Base-by-base conservation (phyloP, 306 rosid genomes). In the Gastrolobium bilobum region DNA sequence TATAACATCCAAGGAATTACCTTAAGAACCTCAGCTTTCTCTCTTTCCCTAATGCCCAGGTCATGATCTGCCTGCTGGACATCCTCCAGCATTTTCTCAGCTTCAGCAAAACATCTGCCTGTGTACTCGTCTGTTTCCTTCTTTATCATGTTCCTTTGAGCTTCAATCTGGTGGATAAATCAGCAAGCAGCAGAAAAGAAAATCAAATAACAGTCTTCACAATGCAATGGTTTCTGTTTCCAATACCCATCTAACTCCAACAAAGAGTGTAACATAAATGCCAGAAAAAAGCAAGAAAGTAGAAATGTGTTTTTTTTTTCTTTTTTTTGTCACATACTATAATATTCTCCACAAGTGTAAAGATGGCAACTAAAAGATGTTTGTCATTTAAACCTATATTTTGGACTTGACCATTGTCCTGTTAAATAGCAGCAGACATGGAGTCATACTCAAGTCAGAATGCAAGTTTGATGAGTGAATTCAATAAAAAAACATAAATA, bases 21-120 rank as follows among this genome's bases (percentile, higher is more conserved):
- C 97, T 92, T 84, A 50, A 88, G 80, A 88, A 89, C 87, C 47
- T 85, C 93, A 2, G 78, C 90, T 10, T 88, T 96, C 83, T 93
- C 98, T 82, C 80, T 79, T 82, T 93, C 96, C 87, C 90, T 79
- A 62, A 59, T 73, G 77, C 83, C 82, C 76, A 95, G 56, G 62
- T 89, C 86, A 71, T 33, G 86, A 67, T 85, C 88, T 73, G 89
- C 89, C 70, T 13, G 66, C 31, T 90, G 80, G 26, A 93, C 76
- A 58, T 89, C 93, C 15, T 90, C 97, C 86, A 59, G 53, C 84
- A 91, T 85, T 72, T 73, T 83, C 77, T 81, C 86, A 11, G 90
- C 85, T 79, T 93, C 96, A 8, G 87, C 84, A 63, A 81, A 82
- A 68, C 89, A 85, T 81, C 79, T 71, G 35, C 48, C 56, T 7